These are phyloP conservation scores for Paraleonurus japonicus DNA, from an alignment of 257 asterid genomes.

Conservation along the genomic window DNA sequence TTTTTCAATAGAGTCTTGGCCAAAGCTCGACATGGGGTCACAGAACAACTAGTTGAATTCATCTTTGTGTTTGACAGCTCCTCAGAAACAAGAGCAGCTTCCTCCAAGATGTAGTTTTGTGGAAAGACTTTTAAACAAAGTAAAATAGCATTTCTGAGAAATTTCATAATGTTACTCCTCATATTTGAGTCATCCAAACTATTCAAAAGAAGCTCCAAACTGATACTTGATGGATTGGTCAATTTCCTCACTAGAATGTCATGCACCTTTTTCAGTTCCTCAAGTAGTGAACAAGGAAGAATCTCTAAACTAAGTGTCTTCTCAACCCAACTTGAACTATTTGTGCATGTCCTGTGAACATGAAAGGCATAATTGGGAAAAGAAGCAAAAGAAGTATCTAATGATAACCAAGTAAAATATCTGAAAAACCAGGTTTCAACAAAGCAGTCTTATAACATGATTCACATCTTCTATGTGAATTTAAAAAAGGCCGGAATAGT, in stretches of 20 bases:
- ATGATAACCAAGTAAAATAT: not conserved
- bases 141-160: conserved; percentile 77
- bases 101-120: conserved; percentile 75
- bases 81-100: conserved; percentile 92
- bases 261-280: conserved; percentile 54
- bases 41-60: conserved; percentile 47
- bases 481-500: not conserved
- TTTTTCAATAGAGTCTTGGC: conserved; percentile 80
- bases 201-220: conserved; percentile 58
- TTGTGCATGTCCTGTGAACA: conserved; percentile 77
- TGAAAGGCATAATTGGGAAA: conserved; percentile 21
- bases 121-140: conserved; percentile 80
- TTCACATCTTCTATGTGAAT: not conserved
- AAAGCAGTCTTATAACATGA: not conserved
- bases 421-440: not conserved
- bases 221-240: conserved; percentile 32
- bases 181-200: conserved; percentile 55
- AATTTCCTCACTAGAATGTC: conserved; percentile 37
- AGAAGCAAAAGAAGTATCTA: conserved; percentile 7
- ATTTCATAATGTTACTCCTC: conserved; percentile 70
- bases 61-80: conserved; percentile 77
- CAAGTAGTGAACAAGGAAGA: conserved; percentile 58
- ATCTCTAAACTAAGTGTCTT: conserved; percentile 65
- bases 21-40: conserved; percentile 84
- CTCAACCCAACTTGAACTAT: conserved; percentile 81